phyloP scores from a whole-genome alignment of 305 asterid genomes.

The Solanum hybrid region DNA sequence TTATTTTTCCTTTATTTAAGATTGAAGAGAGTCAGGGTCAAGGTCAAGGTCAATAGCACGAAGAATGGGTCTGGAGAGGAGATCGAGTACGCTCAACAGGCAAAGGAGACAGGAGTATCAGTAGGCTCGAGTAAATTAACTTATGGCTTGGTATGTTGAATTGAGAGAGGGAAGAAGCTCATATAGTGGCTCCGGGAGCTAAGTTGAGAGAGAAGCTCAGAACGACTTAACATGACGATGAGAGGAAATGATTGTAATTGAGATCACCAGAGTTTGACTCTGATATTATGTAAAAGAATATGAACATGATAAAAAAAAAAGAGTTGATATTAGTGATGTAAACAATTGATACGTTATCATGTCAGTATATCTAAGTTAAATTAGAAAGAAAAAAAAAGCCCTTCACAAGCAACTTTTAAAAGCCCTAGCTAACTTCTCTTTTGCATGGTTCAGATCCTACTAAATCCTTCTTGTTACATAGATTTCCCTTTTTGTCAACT shows the following conservation, averaged over 20 bases:
- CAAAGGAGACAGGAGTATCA: neutral
- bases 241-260: too few species aligned
- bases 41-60: neutral
- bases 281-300: too few species aligned
- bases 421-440: slow-evolving; percentile 29
- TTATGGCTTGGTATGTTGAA: neutral
- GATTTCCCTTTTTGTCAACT: slow-evolving; percentile 25
- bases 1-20: neutral
- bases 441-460: slow-evolving; percentile 28
- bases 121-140: too few species aligned
- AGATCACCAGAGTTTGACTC: too few species aligned
- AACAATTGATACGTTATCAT: neutral
- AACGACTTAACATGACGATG: neutral
- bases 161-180: neutral
- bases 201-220: neutral
- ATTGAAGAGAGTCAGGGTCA: neutral
- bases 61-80: neutral
- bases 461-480: slow-evolving; percentile 27
- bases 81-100: neutral
- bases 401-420: neutral
- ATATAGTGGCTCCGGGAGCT: neutral
- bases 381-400: too few species aligned
- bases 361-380: neutral
- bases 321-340: neutral
- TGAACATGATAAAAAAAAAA: too few species aligned